Conservation (phyloP, 2,329 filamentous ascomycete species). For the Botrytis aclada region DNA sequence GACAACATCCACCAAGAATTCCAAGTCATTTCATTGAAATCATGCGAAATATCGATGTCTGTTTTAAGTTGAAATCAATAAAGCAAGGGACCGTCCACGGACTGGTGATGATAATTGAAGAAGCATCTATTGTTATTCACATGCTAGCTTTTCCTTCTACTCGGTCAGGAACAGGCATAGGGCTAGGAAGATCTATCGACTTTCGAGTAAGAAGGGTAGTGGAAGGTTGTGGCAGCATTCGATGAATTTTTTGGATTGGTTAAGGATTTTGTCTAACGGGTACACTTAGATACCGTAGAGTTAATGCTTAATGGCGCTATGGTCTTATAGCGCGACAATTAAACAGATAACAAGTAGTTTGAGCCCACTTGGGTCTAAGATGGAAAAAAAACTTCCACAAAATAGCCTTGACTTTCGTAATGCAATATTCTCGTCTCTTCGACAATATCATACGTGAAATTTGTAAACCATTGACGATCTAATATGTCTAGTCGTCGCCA, state of each 20-base stretch:
- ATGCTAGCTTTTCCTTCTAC: not conserved
- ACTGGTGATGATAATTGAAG: not conserved
- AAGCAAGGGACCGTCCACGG: not conserved
- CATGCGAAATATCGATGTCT: not conserved
- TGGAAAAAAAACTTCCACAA: not conserved
- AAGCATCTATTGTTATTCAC: not conserved
- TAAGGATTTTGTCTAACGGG: not conserved
- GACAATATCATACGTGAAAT: not conserved
- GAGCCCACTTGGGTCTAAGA: not conserved
- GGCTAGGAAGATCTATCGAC: not conserved
- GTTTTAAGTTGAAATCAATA: not conserved
- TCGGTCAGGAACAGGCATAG: not conserved
- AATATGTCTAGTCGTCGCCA: not conserved
- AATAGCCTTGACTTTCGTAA: not conserved
- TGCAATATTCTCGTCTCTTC: not conserved
- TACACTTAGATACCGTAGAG: not conserved
- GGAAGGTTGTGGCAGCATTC: not conserved
- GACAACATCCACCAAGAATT: not conserved
- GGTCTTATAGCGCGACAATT: not conserved
- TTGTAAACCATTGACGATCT: not conserved
- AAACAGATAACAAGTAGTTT: not conserved
- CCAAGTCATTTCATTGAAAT: not conserved
- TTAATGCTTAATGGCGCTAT: not conserved
- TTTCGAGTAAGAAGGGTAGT: not conserved
- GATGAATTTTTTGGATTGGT: not conserved